Evolutionary conservation across 495 filamentous ascomycete species (phyloP).

Genomic region (Penicillium verhagenii): DNA sequence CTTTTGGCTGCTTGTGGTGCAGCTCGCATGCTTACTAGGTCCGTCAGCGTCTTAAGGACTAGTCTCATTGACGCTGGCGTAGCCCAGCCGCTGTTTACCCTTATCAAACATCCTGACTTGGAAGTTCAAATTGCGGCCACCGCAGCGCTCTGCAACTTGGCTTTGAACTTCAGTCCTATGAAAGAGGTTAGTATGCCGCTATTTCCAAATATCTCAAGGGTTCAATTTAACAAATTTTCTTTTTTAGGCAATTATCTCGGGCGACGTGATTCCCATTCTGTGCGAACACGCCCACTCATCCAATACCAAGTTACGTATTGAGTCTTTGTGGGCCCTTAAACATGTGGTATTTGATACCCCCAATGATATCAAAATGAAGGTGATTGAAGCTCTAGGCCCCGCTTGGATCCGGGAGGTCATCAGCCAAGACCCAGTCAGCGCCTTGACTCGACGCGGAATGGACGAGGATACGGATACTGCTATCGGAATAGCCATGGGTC

Average conservation of each 20-base stretch:
- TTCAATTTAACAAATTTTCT: conserved; percentile 18
- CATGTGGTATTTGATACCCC: conserved; percentile 70
- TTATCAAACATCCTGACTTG: conserved; percentile 72
- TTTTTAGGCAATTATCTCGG: conserved; percentile 65
- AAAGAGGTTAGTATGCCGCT: conserved; percentile 59
- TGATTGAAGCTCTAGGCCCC: conserved; percentile 72
- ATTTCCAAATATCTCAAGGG: not conserved
- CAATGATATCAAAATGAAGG: conserved; percentile 68
- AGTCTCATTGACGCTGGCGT: conserved; percentile 83
- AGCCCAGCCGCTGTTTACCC: conserved; percentile 71
- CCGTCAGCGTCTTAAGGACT: conserved; percentile 79
- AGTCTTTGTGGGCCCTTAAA: conserved; percentile 90
- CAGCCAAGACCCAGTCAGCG: conserved; percentile 42
- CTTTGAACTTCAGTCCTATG: conserved; percentile 88
- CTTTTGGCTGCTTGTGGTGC: conserved; percentile 83
- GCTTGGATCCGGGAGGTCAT: conserved; percentile 80
- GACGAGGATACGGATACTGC: conserved; percentile 40
- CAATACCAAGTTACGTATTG: conserved; percentile 68
- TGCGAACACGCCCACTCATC: conserved; percentile 81
- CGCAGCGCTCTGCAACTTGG: conserved; percentile 75
- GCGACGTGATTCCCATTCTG: conserved; percentile 72
- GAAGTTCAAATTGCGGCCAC: conserved; percentile 86
- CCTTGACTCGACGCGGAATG: conserved; percentile 30
- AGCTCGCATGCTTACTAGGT: conserved; percentile 74
- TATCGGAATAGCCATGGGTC: conserved; percentile 51